Percentiles rank a stretch among this genome's conserved stretches.
These are phyloP conservation scores for Vachellia collinsii DNA, from an alignment of 306 rosid species.

Conservation along the genomic window DNA sequence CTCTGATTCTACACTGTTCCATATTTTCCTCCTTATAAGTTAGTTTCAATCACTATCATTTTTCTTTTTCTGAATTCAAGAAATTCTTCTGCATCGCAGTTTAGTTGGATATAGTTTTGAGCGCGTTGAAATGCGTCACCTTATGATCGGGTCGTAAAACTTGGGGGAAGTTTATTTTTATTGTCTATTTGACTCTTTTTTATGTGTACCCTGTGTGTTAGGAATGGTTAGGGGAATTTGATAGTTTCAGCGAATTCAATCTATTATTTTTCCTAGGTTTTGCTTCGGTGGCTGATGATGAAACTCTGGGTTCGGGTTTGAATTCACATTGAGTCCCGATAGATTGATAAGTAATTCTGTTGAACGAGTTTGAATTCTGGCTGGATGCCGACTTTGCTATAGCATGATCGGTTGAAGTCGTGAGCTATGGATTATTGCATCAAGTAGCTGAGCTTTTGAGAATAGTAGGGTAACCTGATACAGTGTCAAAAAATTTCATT, in stretches of 20 bases:
- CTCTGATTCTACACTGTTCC: conserved; percentile 26
- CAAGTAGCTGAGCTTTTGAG: conserved; percentile 16
- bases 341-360: conserved; percentile 20
- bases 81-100: conserved; percentile 21
- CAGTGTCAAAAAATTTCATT: not conserved
- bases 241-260: conserved; percentile 31
- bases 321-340: conserved; percentile 20
- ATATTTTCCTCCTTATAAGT: conserved; percentile 25
- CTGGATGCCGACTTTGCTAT: conserved; percentile 18
- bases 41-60: conserved; percentile 13
- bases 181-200: not conserved
- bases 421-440: conserved; percentile 29
- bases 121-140: conserved; percentile 27
- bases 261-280: conserved; percentile 20
- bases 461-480: conserved; percentile 12
- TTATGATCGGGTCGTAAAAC: conserved; percentile 48
- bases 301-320: conserved; percentile 22
- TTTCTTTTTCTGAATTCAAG: conserved; percentile 14
- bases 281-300: conserved; percentile 23
- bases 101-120: conserved; percentile 31
- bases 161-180: not conserved
- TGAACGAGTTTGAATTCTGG: conserved; percentile 13
- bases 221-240: conserved; percentile 36
- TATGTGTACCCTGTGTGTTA: not conserved
- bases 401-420: conserved; percentile 2